Evolutionary conservation across 495 filamentous ascomycete species (phyloP), one percentile per base, ranked within the genome.

Genomic region (Penicillium samsonianum): DNA sequence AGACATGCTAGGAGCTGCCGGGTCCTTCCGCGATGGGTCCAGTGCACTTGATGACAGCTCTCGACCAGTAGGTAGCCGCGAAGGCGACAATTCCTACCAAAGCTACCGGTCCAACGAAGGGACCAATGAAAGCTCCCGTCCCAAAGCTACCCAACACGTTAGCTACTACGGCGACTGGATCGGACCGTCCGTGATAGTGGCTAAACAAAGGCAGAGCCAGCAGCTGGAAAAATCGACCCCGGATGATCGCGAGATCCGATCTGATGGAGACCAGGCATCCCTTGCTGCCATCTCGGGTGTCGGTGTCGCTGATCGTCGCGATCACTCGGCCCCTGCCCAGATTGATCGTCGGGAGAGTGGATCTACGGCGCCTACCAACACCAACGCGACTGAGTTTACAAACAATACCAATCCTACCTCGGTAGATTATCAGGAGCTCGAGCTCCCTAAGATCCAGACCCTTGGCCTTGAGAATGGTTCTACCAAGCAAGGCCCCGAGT

Each of bases 1-100:
- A 61, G 88, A 88, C 64, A 67, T 85, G 50, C 75, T 84, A 62
- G 85, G 84, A 19, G 76, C 79, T 14, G 81, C 83, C 11, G 78
- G 75, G 8, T 78, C 73, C 35, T 65, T 83, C 7, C 80, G 84
- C 5, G 82, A 80, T 11, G 76, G 73, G 48, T 76, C 73, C 7
- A 48, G 80, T 37, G 52, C 67, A 30, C 53, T 67, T 62, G 51
- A 52, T 19, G 55, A 54, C 12, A 41, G 46, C 26, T 60, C 55
- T 9, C 67, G 50, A 30, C 67, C 47, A 37, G 58, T 58, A 26
- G 47, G 30, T 20, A 59, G 58, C 26, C 52, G 43, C 25, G 63
- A 65, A 22, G 19, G 41, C 4, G 61, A 60, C 30, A 58, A 30
- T 42, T 68, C 53, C 57, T 30, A 51, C 40, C 30, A 60, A 44